Evolutionary conservation across 192 early-diverging fungal genomes (phyloP).

Genomic region (Lobosporangium transversale): DNA sequence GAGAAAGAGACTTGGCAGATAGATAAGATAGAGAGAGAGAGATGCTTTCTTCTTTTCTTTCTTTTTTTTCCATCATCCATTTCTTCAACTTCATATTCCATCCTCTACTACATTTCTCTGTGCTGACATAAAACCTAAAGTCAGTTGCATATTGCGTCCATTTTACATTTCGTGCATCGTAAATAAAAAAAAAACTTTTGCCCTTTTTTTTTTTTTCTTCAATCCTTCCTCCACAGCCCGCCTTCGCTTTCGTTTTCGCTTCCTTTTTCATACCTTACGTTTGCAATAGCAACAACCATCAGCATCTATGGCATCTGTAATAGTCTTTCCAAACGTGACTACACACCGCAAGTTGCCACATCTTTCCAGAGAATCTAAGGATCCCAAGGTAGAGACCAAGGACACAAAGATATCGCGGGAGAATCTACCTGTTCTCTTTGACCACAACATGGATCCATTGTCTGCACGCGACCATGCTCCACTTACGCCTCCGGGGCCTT

Average conservation of each 20-base stretch:
- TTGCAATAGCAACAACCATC: neutral
- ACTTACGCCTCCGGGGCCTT: too few relatives aligned
- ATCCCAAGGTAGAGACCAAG: neutral
- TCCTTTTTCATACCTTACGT: neutral
- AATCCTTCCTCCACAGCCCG: neutral
- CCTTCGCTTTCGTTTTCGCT: neutral
- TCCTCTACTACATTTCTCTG: too few relatives aligned
- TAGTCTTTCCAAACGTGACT: constrained; percentile 36
- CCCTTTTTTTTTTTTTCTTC: neutral
- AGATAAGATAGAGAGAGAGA: too few relatives aligned
- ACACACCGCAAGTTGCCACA: constrained; percentile 41
- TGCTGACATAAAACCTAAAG: neutral
- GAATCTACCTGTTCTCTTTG: too few relatives aligned
- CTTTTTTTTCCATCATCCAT: neutral
- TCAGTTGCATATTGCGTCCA: neutral
- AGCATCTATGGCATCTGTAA: constrained; percentile 32
- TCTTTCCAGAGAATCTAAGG: constrained; percentile 19
- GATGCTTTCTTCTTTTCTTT: too few relatives aligned
- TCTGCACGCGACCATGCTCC: neutral
- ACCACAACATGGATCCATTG: too few relatives aligned
- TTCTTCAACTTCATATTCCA: neutral
- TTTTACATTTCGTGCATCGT: too few relatives aligned
- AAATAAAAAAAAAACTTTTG: too few relatives aligned
- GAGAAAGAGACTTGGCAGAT: neutral
- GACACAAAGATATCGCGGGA: too few relatives aligned